Evolutionary conservation across 1,284 basidiomycete species (phyloP).

Genomic region (Rhodotorula sp.): DNA sequence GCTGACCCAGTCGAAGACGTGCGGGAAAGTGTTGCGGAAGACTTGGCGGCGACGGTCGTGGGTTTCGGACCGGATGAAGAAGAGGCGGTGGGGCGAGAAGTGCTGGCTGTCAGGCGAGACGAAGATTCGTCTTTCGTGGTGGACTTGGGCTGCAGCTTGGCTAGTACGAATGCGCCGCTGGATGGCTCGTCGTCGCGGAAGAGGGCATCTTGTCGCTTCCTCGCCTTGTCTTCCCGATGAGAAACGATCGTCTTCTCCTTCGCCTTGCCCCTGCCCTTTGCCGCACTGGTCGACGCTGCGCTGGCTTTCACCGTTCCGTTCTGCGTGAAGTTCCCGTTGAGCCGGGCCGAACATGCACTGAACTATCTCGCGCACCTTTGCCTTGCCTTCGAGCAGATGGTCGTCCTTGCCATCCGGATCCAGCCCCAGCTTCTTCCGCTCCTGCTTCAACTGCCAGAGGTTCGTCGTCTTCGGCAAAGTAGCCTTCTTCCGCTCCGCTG

Average conservation of each 20-base stretch:
- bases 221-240: conserved; percentile 28
- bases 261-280: conserved; percentile 2
- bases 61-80: background rate
- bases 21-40: background rate
- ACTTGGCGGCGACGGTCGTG: background rate
- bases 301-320: conserved; percentile 8
- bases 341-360: background rate
- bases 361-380: background rate
- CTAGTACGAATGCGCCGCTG: conserved; percentile 34
- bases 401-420: conserved; percentile 39
- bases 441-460: conserved; percentile 32
- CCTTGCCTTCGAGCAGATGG: conserved; percentile 3
- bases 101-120: background rate
- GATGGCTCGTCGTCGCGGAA: conserved; percentile 35
- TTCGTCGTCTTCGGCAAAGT: conserved; percentile 37
- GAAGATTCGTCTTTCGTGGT: background rate
- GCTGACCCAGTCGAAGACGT: background rate
- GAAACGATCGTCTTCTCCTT: conserved; percentile 7
- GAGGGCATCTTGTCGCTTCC: conserved; percentile 19
- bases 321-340: background rate
- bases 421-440: conserved; percentile 33
- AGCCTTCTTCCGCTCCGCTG: conserved; percentile 10
- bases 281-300: background rate
- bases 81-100: background rate
- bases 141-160: conserved; percentile 6